phyloP scores from a whole-genome alignment of 306 rosid genomes.

The Mimosa bimucronata region DNA sequence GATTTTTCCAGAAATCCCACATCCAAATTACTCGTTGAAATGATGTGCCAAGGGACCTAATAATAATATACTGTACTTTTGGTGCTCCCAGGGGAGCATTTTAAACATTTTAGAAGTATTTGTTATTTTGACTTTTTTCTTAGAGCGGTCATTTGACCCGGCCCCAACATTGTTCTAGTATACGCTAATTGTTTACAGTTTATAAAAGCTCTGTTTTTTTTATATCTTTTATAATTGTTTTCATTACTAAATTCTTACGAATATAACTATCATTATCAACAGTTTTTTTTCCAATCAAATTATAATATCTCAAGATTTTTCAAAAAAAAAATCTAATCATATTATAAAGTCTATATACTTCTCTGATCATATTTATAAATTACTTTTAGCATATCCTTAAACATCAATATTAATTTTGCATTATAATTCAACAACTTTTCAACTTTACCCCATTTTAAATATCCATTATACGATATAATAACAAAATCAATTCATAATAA shows the following conservation, averaged over 20 bases:
- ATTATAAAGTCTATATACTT: too few relatives aligned
- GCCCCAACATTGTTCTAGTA: background rate
- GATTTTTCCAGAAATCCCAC: slow-evolving; percentile 34
- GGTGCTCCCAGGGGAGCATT: slow-evolving; percentile 16
- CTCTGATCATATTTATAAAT: too few relatives aligned
- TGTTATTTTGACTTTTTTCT: background rate
- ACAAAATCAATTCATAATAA: too few relatives aligned
- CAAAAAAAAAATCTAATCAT: background rate
- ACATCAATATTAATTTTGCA: too few relatives aligned
- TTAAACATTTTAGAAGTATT: background rate
- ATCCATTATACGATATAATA: too few relatives aligned
- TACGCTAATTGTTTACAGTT: background rate
- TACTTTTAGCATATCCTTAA: too few relatives aligned
- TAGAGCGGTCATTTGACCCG: background rate
- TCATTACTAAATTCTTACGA: background rate
- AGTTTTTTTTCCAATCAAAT: background rate
- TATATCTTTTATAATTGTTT: background rate
- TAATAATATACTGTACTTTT: background rate
- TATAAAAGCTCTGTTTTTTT: background rate
- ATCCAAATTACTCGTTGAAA: background rate
- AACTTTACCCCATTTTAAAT: too few relatives aligned
- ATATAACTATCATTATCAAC: background rate
- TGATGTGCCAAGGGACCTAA: background rate
- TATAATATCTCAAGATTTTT: background rate
- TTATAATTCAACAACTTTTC: too few relatives aligned